phyloP scores from a whole-genome alignment of 2,329 filamentous ascomycete genomes.

The Alternaria brassicicola region DNA sequence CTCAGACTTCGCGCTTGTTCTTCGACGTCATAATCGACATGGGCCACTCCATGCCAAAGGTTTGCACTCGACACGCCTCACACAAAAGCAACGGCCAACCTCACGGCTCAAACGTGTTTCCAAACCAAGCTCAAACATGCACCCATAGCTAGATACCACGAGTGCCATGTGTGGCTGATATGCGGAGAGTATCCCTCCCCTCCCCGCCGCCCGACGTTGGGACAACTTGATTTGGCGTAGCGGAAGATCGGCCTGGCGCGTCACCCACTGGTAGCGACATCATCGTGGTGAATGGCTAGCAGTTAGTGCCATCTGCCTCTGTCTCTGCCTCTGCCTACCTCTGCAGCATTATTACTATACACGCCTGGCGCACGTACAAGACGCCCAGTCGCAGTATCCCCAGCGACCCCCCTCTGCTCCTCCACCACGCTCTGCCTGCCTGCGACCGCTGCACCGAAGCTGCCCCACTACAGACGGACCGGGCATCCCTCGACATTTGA shows the following conservation, averaged over 20 bases:
- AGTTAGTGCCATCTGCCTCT: background rate
- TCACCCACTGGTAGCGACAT: slow-evolving; percentile 13
- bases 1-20: slow-evolving; percentile 12
- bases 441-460: background rate
- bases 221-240: slow-evolving; percentile 13
- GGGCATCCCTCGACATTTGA: slow-evolving; percentile 13
- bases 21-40: slow-evolving; percentile 10
- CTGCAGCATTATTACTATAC: background rate
- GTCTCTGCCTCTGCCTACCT: background rate
- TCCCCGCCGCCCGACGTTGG: background rate
- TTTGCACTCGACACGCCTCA: background rate
- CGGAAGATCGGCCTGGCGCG: slow-evolving; percentile 12
- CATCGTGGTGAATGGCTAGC: slow-evolving; percentile 8
- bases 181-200: too few species aligned
- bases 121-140: background rate
- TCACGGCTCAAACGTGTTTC: background rate
- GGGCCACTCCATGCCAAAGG: background rate
- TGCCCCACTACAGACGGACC: slow-evolving; percentile 16
- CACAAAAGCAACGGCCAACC: background rate
- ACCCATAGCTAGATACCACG: background rate
- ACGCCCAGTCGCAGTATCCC: background rate
- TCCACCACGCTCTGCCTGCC: background rate
- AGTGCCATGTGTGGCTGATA: slow-evolving; percentile 1
- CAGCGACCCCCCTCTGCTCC: background rate
- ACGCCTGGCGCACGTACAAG: background rate